Conservation (phyloP, 495 filamentous ascomycete species). For the Daldinia loculata region DNA sequence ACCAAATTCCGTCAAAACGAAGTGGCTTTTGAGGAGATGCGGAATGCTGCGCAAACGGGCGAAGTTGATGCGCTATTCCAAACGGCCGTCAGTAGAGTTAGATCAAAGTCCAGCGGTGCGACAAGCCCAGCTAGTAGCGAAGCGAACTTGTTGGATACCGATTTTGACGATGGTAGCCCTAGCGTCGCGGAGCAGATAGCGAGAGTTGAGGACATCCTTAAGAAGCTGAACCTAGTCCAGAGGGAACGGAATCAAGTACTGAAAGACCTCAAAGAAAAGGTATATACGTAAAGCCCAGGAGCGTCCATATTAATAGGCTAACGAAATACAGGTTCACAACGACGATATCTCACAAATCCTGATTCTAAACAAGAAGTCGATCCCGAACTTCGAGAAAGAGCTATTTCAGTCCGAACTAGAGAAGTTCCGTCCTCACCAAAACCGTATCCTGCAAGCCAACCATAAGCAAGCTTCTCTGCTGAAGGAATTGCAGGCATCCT, state of each 20-base stretch:
- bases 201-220: constrained; percentile 88
- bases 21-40: constrained; percentile 94
- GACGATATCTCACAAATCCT: constrained; percentile 97
- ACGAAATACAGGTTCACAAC: constrained; percentile 75
- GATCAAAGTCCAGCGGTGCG: constrained; percentile 60
- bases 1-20: constrained; percentile 84
- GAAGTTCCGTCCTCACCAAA: constrained; percentile 95
- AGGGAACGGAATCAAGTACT: constrained; percentile 88
- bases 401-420: constrained; percentile 94
- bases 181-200: constrained; percentile 91
- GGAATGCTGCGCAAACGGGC: constrained; percentile 83
- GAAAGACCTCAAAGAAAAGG: constrained; percentile 97
- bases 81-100: constrained; percentile 73
- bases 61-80: constrained; percentile 91
- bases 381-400: constrained; percentile 85
- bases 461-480: constrained; percentile 93
- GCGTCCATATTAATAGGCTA: constrained; percentile 38
- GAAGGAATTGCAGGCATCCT: constrained; percentile 92
- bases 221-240: constrained; percentile 91
- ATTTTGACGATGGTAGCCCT: constrained; percentile 79
- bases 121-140: constrained; percentile 71
- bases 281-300: constrained; percentile 48
- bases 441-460: constrained; percentile 84
- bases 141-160: constrained; percentile 85
- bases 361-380: constrained; percentile 96